phyloP scores from a whole-genome alignment of 805 yeast species.

The Candida mattraensis region DNA sequence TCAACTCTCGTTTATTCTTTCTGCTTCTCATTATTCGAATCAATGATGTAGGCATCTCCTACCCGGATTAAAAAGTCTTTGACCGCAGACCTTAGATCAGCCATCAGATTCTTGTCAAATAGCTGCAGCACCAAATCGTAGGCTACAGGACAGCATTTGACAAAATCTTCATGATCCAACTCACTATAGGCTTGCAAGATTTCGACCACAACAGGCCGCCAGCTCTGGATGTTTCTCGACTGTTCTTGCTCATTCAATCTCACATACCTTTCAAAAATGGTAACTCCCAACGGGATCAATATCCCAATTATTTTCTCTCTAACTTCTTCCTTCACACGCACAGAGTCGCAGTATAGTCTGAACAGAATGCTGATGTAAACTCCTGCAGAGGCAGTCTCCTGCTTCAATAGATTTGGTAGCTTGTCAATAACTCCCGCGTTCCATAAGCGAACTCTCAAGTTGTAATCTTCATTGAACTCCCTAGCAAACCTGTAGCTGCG shows the following conservation, averaged over 20 bases:
- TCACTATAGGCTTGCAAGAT: slow-evolving; percentile 79
- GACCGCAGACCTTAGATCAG: slow-evolving; percentile 61
- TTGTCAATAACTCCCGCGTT: slow-evolving; percentile 90
- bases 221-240: slow-evolving; percentile 73
- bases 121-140: slow-evolving; percentile 59
- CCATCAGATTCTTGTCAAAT: slow-evolving; percentile 58
- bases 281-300: slow-evolving; percentile 66
- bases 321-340: slow-evolving; percentile 46
- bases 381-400: slow-evolving; percentile 88
- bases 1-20: no score
- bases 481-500: slow-evolving; percentile 80
- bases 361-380: slow-evolving; percentile 81
- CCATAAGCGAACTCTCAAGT: slow-evolving; percentile 83
- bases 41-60: slow-evolving; percentile 40
- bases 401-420: slow-evolving; percentile 86
- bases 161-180: slow-evolving; percentile 73
- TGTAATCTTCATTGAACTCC: slow-evolving; percentile 84
- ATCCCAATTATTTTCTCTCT: slow-evolving; percentile 52
- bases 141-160: slow-evolving; percentile 54
- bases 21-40: slow-evolving; percentile 8
- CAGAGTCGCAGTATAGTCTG: slow-evolving; percentile 69
- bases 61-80: slow-evolving; percentile 56
- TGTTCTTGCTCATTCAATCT: slow-evolving; percentile 76
- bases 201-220: slow-evolving; percentile 92
- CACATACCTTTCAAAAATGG: slow-evolving; percentile 68